A percentile compares a stretch with the other conserved stretches of the same genome.
Conservation (phyloP, 2,329 filamentous ascomycete genomes). For the Neofusicoccum cordaticola region DNA sequence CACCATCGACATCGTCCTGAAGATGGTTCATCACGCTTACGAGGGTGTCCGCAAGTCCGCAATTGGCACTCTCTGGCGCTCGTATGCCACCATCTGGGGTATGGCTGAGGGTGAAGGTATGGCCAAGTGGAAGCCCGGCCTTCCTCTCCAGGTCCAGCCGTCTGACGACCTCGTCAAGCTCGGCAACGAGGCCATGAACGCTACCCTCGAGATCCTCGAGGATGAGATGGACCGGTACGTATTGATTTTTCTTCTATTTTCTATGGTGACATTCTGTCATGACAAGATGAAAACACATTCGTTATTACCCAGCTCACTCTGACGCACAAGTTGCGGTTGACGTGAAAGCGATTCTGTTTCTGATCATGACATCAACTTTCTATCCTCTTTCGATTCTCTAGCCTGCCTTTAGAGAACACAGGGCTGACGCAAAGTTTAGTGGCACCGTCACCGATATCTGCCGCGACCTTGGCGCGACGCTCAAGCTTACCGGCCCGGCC, state of each 20-base stretch:
- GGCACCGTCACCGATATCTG: constrained; percentile 92
- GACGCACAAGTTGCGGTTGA: constrained; percentile 81
- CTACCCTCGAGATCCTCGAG: constrained; percentile 80
- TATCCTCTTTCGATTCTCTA: neutral
- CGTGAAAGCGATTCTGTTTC: constrained; percentile 75
- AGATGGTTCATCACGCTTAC: constrained; percentile 82
- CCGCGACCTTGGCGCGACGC: constrained; percentile 82
- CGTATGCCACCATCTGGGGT: constrained; percentile 86
- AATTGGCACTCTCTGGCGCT: constrained; percentile 87
- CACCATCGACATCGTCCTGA: constrained; percentile 76
- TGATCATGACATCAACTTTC: constrained; percentile 47
- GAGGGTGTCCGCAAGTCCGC: constrained; percentile 92
- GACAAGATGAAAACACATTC: constrained; percentile 71
- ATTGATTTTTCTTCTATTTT: constrained; percentile 19
- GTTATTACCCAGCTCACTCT: constrained; percentile 99
- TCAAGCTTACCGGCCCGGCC: constrained; percentile 87
- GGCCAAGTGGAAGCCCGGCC: constrained; percentile 82
- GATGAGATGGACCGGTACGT: constrained; percentile 94
- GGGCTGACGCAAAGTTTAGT: constrained; percentile 45
- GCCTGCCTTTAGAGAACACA: neutral
- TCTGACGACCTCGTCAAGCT: constrained; percentile 78
- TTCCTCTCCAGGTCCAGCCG: constrained; percentile 79
- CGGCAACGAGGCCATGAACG: constrained; percentile 78
- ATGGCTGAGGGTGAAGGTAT: constrained; percentile 76
- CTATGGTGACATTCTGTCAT: constrained; percentile 16